A percentile compares a stretch with the other conserved stretches of the same genome.
Evolutionary conservation across 768 basidiomycete genomes (phyloP).

Genomic region (Pholiota conissans): DNA sequence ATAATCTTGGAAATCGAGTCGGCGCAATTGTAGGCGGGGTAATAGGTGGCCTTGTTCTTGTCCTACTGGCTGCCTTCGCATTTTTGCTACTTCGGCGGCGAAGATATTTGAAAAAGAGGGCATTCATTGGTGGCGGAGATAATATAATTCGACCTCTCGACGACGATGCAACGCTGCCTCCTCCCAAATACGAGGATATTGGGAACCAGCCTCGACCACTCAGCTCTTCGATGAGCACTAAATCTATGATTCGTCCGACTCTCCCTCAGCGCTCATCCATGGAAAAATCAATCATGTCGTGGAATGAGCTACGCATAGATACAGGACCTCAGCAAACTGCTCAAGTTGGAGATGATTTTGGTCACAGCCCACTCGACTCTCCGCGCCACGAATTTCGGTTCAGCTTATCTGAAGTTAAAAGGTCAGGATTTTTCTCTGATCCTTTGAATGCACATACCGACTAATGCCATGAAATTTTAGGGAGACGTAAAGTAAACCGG

Average conservation of each 20-base stretch:
- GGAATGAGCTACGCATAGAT: background rate
- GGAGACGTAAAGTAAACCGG: too few species aligned
- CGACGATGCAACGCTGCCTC: too few species aligned
- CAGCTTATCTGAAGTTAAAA: background rate
- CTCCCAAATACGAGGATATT: too few species aligned
- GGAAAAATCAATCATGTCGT: conserved; percentile 1
- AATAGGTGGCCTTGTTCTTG: background rate
- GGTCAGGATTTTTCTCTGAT: background rate
- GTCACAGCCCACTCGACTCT: background rate
- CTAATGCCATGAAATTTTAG: background rate
- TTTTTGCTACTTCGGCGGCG: background rate
- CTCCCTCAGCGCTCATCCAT: background rate
- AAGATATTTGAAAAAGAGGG: background rate
- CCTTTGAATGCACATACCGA: background rate
- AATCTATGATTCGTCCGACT: background rate
- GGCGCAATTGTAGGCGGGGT: conserved; percentile 1
- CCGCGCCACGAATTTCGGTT: background rate
- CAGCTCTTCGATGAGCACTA: too few species aligned
- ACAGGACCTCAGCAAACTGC: conserved; percentile 1
- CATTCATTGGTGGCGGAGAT: background rate
- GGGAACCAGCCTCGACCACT: too few species aligned
- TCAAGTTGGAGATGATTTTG: background rate
- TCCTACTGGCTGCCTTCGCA: background rate
- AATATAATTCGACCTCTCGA: too few species aligned
- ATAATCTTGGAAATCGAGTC: background rate